phyloP scores from a whole-genome alignment of 1,284 basidiomycete genomes.

The Tilletia setariae region DNA sequence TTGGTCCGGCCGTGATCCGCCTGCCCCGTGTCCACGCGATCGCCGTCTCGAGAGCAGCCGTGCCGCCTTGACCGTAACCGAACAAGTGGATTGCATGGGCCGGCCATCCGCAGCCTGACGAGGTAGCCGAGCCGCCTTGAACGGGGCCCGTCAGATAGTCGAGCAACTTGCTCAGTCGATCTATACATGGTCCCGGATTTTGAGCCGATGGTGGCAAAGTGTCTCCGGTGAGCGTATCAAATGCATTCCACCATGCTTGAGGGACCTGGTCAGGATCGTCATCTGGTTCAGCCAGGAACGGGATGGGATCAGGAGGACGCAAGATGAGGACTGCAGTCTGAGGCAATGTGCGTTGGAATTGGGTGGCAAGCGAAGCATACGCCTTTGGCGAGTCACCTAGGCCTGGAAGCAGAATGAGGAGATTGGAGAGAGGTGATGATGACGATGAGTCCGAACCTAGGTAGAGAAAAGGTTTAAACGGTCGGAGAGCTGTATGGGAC shows the following conservation, averaged over 20 bases:
- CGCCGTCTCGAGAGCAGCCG: background rate
- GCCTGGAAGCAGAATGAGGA: slow-evolving; percentile 8
- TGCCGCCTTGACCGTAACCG: slow-evolving; percentile 14
- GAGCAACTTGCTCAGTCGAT: background rate
- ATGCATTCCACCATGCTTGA: slow-evolving; percentile 10
- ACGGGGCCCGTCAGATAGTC: slow-evolving; percentile 8
- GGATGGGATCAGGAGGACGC: background rate
- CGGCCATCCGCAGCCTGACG: slow-evolving; percentile 4
- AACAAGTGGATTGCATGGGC: background rate
- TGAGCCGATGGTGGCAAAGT: background rate
- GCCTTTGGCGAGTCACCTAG: background rate
- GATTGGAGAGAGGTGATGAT: slow-evolving; percentile 3
- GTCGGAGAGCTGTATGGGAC: background rate
- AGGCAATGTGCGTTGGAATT: background rate
- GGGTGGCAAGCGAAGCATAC: background rate
- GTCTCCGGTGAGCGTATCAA: slow-evolving; percentile 7
- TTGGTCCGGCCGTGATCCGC: background rate
- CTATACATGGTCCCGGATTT: slow-evolving; percentile 1
- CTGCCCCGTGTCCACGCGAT: background rate
- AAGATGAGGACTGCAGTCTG: slow-evolving; percentile 11
- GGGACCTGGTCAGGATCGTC: background rate
- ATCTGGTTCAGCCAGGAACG: background rate
- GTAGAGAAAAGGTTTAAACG: background rate
- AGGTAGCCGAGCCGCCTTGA: too few species aligned
- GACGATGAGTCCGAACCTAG: background rate